A percentile compares a stretch with the other conserved stretches of the same genome.
These are phyloP conservation scores for Fusarium albidum DNA, from an alignment of 2,329 filamentous ascomycete genomes.

Conservation along the genomic window DNA sequence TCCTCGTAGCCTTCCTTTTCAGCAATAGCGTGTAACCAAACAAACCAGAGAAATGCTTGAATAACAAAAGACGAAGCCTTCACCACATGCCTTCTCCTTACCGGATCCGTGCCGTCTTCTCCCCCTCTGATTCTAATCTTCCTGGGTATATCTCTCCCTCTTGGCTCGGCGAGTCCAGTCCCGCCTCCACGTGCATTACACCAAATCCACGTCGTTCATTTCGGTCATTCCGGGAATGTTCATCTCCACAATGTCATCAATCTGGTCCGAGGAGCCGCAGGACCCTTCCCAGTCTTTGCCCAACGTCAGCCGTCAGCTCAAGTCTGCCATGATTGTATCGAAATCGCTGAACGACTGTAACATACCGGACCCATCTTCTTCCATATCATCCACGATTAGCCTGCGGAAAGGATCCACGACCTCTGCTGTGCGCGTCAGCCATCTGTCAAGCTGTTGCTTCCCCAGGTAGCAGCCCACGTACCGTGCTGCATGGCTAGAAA, in stretches of 20 bases:
- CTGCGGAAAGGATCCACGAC: slow-evolving; percentile 59
- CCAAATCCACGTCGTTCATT: slow-evolving; percentile 46
- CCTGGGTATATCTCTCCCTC: neutral
- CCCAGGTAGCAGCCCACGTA: slow-evolving; percentile 29
- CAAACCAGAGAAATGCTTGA: slow-evolving; percentile 24
- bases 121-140: neutral
- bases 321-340: slow-evolving; percentile 38
- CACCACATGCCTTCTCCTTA: slow-evolving; percentile 7
- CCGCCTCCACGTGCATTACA: slow-evolving; percentile 17
- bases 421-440: slow-evolving; percentile 38
- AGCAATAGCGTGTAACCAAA: slow-evolving; percentile 19
- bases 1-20: slow-evolving; percentile 4
- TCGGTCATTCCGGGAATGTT: slow-evolving; percentile 53
- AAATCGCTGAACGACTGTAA: slow-evolving; percentile 43
- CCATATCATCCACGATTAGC: slow-evolving; percentile 65
- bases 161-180: neutral
- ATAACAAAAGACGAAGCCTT: slow-evolving; percentile 8
- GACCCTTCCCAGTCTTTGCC: slow-evolving; percentile 64
- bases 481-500: slow-evolving; percentile 40
- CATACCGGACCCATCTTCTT: slow-evolving; percentile 68
- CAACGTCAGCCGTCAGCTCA: slow-evolving; percentile 37
- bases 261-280: slow-evolving; percentile 61
- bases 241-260: slow-evolving; percentile 59
- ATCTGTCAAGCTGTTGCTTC: slow-evolving; percentile 5
- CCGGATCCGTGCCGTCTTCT: slow-evolving; percentile 5